Evolutionary conservation across 2,329 filamentous ascomycete genomes (phyloP), one percentile per base, ranked within the genome.

Genomic region (Fusarium nurragi): DNA sequence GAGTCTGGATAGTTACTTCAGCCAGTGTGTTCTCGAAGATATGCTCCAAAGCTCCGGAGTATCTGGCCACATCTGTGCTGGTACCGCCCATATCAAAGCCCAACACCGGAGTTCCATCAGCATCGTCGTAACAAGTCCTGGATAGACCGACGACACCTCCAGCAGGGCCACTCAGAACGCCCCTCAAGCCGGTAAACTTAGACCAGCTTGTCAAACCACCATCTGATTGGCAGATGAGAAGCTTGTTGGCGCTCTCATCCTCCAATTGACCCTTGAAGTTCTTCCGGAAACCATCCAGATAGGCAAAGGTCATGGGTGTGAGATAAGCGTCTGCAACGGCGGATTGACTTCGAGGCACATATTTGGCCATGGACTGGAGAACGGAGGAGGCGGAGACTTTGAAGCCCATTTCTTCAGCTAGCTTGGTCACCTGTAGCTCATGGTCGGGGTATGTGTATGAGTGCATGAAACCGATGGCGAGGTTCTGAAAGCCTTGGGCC

Each of bases 21-120:
- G 89, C 88, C 5, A 90, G 88, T 2, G 88, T 90, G 2, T 88
- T 90, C 64, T 90, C 88, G 54, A 91, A 90, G 13, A 92, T 88
- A 67, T 92, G 88, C 54, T 92, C 90, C 64, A 91, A 87, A 37
- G 86, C 81, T 12, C 90, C 89, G 6, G 86, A 86, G 67, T 90
- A 92, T 40, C 89, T 78, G 32, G 87, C 89, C 14, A 92, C 88
- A 70, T 92, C 89, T 3, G 89, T 92, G 48, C 86, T 89, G 3
- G 89, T 92, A 12, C 89, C 90, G 8, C 89, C 71, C 67, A 69
- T 74, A 9, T 74, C 72, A 26, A 74, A 74, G 1, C 72, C 72
- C 3, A 74, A 1, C 0, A 73, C 70, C 0, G 72, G 72, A 1
- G 68, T 74, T 2, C 68, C 67, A 19, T 71, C 68, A 0, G 54